Base-by-base conservation (phyloP, 176 grass and related monocot genomes). In the Saccharum spontaneum region DNA sequence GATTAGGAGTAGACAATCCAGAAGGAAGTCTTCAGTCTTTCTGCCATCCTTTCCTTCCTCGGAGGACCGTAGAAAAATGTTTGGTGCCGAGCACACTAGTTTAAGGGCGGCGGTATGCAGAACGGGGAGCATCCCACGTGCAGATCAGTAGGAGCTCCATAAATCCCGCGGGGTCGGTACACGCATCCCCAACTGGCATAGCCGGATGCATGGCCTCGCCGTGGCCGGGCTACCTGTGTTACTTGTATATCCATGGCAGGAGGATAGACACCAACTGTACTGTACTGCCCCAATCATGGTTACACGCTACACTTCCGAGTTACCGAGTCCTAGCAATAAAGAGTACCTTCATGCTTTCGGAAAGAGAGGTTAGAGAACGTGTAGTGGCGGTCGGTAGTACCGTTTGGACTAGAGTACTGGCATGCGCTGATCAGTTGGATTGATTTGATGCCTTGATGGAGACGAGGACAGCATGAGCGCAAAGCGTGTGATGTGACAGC, bases 91-190 rank as follows among this genome's bases (percentile, higher is more conserved):
- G 61, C 28, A 49, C 48, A 44, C 28, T 77, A 71, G 60, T 81
- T 81, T 81, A 34, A 65, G 43, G 24, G 62, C 43, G 62, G 71
- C 48, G 62, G 85, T 66, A 44, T 16, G 62, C 31, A 1, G 80
- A 9, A 65, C 46, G 65, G 74, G 78, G 88, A 70, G 84, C 91
- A 92, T 22, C 87, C 87, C 87, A 73, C 84, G 84, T 92, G 91
- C 37, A 10, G 22, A 64, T 71, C 60, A 11, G 63, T 36, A 23
- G 61, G 41, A 17, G 67, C 54, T 83, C 79, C 87, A 84, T 72
- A 44, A 87, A 84, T 83, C 78, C 18, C 79, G 90, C 50, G 7
- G 59, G 37, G 54, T 50, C 20, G 44, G 43, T 59, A 52, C 79
- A 83, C 79, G 88, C 84, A 67, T 70, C 40, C 46, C 85, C 74